Conservation (phyloP, 116 monocot species). For the Phalaenopsis hybrid region DNA sequence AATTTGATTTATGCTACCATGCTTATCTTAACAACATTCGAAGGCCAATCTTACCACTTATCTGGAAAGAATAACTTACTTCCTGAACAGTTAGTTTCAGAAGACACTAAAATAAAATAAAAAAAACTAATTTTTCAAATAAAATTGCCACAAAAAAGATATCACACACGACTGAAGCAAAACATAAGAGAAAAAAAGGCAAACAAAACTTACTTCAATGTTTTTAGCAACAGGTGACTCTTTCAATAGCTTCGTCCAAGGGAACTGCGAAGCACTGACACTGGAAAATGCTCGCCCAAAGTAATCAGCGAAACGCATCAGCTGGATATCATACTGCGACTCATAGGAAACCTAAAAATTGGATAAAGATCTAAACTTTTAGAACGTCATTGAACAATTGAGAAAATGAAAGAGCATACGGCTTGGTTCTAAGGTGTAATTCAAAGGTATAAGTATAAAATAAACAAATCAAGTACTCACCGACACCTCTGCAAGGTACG, state of each 20-base stretch:
- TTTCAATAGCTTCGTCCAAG: too few species aligned
- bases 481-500: slow-evolving; percentile 63
- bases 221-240: slow-evolving; percentile 49
- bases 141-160: background rate
- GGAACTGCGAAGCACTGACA: too few species aligned
- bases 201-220: slow-evolving; percentile 55
- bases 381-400: background rate
- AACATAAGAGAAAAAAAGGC: background rate
- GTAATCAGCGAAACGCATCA: too few species aligned
- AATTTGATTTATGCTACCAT: too few species aligned
- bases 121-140: background rate
- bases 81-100: background rate
- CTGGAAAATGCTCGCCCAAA: too few species aligned
- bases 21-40: too few species aligned
- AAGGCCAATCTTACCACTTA: too few species aligned
- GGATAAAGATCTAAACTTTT: too few species aligned
- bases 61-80: background rate
- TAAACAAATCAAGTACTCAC: slow-evolving; percentile 25
- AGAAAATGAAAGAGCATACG: background rate
- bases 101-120: background rate
- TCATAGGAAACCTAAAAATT: too few species aligned
- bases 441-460: background rate
- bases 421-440: background rate
- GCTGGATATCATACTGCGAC: too few species aligned
- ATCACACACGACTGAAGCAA: background rate